A percentile compares a stretch with the other conserved stretches of the same genome.
Evolutionary conservation across 257 asterid species (phyloP).

Genomic region (Ehretia macrophylla): DNA sequence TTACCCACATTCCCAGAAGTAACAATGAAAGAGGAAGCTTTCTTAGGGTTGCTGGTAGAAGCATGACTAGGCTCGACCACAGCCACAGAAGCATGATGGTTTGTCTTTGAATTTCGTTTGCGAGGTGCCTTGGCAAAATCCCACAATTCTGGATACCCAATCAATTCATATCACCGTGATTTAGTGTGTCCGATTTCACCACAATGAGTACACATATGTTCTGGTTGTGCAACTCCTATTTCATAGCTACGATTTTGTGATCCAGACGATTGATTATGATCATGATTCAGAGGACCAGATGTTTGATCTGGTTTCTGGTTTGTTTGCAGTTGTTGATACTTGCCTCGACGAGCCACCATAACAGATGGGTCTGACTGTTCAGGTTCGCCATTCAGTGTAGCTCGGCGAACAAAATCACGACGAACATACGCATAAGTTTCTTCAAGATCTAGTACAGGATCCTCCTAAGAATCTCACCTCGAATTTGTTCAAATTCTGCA

Average conservation of each 20-base stretch:
- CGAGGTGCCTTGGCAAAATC: not conserved
- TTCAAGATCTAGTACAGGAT: not conserved
- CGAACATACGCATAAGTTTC: not conserved
- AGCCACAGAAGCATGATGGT: too few relatives aligned
- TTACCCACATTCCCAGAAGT: not conserved
- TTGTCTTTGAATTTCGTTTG: not conserved
- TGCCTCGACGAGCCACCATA: not conserved
- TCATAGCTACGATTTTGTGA: not conserved
- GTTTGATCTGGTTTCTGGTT: not conserved
- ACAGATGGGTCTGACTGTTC: not conserved
- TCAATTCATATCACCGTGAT: not conserved
- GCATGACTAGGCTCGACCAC: too few relatives aligned
- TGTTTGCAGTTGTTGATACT: not conserved
- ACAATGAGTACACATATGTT: not conserved
- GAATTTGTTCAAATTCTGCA: conserved; percentile 5
- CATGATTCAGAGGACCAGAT: not conserved
- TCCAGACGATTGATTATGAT: too few relatives aligned
- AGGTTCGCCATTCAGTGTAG: too few relatives aligned
- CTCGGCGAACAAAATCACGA: too few relatives aligned
- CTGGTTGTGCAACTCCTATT: not conserved
- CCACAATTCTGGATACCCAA: conserved; percentile 9
- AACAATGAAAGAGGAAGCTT: too few relatives aligned
- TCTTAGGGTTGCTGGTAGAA: too few relatives aligned
- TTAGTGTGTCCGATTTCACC: not conserved
- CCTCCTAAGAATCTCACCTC: conserved; percentile 1